Percentiles rank a stretch among this genome's conserved stretches.
These are phyloP conservation scores for Paracamarosporium sp. DNA, from an alignment of 2,329 filamentous ascomycete species.

Conservation along the genomic window DNA sequence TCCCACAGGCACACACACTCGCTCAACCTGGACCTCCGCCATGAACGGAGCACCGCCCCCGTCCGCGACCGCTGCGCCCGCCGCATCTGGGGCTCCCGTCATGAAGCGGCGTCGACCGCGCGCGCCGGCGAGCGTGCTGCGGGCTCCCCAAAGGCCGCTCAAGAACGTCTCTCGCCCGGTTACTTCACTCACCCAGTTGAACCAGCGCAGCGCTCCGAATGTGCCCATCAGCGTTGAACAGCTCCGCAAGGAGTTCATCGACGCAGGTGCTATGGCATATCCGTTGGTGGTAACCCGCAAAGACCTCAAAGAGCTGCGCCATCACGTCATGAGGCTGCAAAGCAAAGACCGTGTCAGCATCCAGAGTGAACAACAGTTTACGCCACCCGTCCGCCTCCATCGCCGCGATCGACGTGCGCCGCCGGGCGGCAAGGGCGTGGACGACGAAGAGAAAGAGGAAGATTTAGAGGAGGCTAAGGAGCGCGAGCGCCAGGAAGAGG, in stretches of 20 bases:
- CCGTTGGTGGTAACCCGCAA: conserved; percentile 86
- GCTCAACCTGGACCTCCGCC: conserved; percentile 9
- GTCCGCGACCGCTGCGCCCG: conserved; percentile 8
- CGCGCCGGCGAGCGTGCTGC: conserved; percentile 46
- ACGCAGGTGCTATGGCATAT: conserved; percentile 32
- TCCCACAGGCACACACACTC: conserved; percentile 1
- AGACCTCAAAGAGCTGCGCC: conserved; percentile 77
- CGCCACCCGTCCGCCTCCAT: conserved; percentile 85
- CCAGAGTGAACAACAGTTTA: conserved; percentile 82
- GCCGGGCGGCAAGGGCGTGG: conserved; percentile 55
- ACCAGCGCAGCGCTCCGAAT: conserved; percentile 24
- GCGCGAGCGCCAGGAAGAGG: conserved; percentile 63
- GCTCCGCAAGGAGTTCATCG: conserved; percentile 35
- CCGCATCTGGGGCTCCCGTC: conserved; percentile 14
- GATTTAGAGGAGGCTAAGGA: conserved; percentile 71
- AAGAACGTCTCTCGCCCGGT: conserved; percentile 41
- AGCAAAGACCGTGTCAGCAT: conserved; percentile 66
- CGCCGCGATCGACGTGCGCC: conserved; percentile 78
- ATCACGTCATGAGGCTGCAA: conserved; percentile 86
- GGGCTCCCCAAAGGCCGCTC: conserved; percentile 39
- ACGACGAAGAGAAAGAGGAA: conserved; percentile 67
- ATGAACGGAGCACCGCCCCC: conserved; percentile 26
- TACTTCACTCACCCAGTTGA: conserved; percentile 42
- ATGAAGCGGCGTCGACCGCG: conserved; percentile 39
- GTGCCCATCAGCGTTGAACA: conserved; percentile 23